Evolutionary conservation across 2,329 filamentous ascomycete genomes (phyloP).

Genomic region (Fonsecaea monophora): DNA sequence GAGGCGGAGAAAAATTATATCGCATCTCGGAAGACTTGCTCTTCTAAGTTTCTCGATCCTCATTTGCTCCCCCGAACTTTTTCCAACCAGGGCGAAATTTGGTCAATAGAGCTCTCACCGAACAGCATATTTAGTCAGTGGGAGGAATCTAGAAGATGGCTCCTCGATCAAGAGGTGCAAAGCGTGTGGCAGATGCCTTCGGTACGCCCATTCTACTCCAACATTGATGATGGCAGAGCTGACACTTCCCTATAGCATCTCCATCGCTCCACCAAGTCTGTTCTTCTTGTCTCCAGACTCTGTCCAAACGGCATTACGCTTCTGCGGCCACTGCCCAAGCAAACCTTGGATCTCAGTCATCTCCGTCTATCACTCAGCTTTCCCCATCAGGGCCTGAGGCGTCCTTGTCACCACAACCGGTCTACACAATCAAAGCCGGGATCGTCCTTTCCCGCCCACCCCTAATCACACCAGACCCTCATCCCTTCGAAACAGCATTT

Average conservation of each 20-base stretch:
- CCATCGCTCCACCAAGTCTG: slow-evolving; percentile 35
- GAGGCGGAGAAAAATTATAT: background rate
- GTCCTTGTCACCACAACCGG: slow-evolving; percentile 47
- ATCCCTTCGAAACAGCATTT: slow-evolving; percentile 88
- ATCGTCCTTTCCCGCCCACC: slow-evolving; percentile 88
- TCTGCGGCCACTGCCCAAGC: slow-evolving; percentile 34
- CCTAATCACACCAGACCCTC: slow-evolving; percentile 80
- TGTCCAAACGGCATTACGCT: slow-evolving; percentile 34
- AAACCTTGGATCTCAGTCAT: slow-evolving; percentile 11
- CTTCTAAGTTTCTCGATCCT: background rate
- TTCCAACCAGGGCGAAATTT: slow-evolving; percentile 9
- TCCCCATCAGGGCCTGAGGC: slow-evolving; percentile 49
- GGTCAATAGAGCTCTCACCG: background rate
- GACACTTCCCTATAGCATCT: slow-evolving; percentile 28
- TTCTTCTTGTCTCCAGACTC: slow-evolving; percentile 37
- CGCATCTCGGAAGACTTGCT: slow-evolving; percentile 6
- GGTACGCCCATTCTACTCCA: slow-evolving; percentile 23
- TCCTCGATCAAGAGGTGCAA: slow-evolving; percentile 38
- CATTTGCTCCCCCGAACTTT: slow-evolving; percentile 19
- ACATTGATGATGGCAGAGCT: slow-evolving; percentile 15
- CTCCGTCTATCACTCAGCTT: slow-evolving; percentile 31
- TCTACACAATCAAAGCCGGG: slow-evolving; percentile 64
- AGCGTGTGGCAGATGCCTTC: slow-evolving; percentile 31
- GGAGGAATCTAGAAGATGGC: slow-evolving; percentile 28
- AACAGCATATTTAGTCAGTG: background rate